Conservation (phyloP, 768 basidiomycete genomes). For the Podaxis sp. region DNA sequence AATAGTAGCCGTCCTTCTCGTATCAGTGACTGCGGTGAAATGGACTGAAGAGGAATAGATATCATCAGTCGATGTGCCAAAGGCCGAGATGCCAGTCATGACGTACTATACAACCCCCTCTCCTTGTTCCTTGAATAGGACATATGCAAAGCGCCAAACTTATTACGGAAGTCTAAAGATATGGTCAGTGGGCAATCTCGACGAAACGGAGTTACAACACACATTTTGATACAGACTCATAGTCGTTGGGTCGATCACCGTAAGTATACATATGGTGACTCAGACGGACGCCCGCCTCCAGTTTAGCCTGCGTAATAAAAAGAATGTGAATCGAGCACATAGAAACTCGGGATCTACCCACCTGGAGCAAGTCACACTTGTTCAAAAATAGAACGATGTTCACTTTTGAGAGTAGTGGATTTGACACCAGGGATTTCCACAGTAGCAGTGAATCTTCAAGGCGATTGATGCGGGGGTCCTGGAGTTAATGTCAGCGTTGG, state of each 20-base stretch:
- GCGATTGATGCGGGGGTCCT: slow-evolving; percentile 74
- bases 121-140: slow-evolving; percentile 63
- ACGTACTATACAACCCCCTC: slow-evolving; percentile 69
- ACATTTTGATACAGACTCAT: slow-evolving; percentile 74
- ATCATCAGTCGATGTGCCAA: not conserved
- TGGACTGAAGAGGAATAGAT: slow-evolving; percentile 46
- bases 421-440: slow-evolving; percentile 70
- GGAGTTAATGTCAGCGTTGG: slow-evolving; percentile 13
- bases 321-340: slow-evolving; percentile 5
- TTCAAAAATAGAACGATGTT: slow-evolving; percentile 81
- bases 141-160: slow-evolving; percentile 69
- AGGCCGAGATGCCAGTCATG: not conserved
- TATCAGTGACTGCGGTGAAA: slow-evolving; percentile 80
- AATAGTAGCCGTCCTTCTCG: slow-evolving; percentile 65
- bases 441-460: slow-evolving; percentile 74
- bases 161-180: slow-evolving; percentile 62
- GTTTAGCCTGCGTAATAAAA: slow-evolving; percentile 48
- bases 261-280: slow-evolving; percentile 68
- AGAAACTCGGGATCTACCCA: slow-evolving; percentile 20
- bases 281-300: slow-evolving; percentile 71
- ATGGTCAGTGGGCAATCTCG: not conserved
- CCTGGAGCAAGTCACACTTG: slow-evolving; percentile 76
- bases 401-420: slow-evolving; percentile 68
- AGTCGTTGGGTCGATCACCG: slow-evolving; percentile 75
- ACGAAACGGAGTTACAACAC: slow-evolving; percentile 20